Evolutionary conservation across 2,329 filamentous ascomycete genomes (phyloP), one percentile per base, ranked within the genome.

Genomic region (Colletotrichum theobromicola): DNA sequence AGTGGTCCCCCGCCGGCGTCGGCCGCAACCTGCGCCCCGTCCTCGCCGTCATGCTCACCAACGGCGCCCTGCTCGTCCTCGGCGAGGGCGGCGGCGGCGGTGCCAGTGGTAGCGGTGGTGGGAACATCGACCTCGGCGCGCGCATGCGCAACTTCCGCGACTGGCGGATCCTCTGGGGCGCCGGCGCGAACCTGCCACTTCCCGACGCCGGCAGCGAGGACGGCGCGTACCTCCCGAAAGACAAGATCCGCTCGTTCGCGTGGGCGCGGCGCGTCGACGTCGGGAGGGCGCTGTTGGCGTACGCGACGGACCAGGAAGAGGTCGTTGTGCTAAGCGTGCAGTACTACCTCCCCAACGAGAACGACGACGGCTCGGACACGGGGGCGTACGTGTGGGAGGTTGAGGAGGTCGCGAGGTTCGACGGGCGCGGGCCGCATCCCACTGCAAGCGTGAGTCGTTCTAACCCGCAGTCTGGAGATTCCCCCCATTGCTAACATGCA

Each of bases 1-100:
- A 85, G 62, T 92, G 90, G 90, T 91, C 90, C n/a, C 90, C 90
- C 0, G 82, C 82, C n/a, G 89, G 88, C 2, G 80, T 92, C n/a
- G 90, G 90, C 2, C 85, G 86, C 53, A 90, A 91, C 77, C 79
- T 85, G 9, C 85, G 90, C 2, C 86, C 90, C 1, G 85, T 91
- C 7, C 82, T 92, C 37, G 85, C 83, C 16, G 87, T 88, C 5
- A 79, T 91, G 75, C 87, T 87, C 1, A 88, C 88, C 10, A 85
- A 84, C 2, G 90, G 90, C 2, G 83, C 84, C 63, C 77, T 92
- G 28, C 82, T 87, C 18, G 82, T 89, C 18, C 87, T 91, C 58
- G 90, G 90, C 21, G 90, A 92, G 78, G 50, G 71, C 79, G 65
- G 37, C n/a, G 78, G 71, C 8, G 74, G 76, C 60, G 78, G 30